These are phyloP conservation scores for Naematelia encephala DNA, from an alignment of 768 basidiomycete genomes.

Conservation along the genomic window DNA sequence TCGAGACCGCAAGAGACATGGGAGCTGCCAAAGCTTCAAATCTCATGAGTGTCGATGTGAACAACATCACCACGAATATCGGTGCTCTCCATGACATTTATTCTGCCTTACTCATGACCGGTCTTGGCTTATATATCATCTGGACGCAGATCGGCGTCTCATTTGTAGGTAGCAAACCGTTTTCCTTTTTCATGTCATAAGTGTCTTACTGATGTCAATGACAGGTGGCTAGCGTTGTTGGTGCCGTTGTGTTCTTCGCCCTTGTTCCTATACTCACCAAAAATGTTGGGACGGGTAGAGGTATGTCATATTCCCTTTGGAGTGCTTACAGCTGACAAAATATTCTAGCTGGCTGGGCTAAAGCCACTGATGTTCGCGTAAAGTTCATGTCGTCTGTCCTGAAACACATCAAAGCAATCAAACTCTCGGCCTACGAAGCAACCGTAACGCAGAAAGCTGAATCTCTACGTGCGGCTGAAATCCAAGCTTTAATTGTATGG, in stretches of 20 bases:
- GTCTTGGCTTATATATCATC: slow-evolving; percentile 20
- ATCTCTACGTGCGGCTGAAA: slow-evolving; percentile 9
- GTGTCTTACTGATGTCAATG: no score
- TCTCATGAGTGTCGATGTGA: slow-evolving; percentile 22
- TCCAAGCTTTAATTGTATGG: slow-evolving; percentile 3
- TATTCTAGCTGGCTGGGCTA: slow-evolving; percentile 9
- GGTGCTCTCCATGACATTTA: slow-evolving; percentile 7
- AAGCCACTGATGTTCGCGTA: slow-evolving; percentile 18
- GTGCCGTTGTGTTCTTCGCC: slow-evolving; percentile 19
- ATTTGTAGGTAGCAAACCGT: slow-evolving; percentile 26
- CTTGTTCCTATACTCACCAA: slow-evolving; percentile 6
- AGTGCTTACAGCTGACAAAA: not conserved
- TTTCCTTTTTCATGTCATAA: no score
- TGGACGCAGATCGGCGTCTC: slow-evolving; percentile 23
- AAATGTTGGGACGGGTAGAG: slow-evolving; percentile 1
- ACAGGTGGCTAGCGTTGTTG: slow-evolving; percentile 14
- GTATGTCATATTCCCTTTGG: not conserved
- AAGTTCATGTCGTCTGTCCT: slow-evolving; percentile 22
- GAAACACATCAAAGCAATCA: slow-evolving; percentile 24
- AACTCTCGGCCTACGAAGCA: slow-evolving; percentile 22
- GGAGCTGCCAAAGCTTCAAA: slow-evolving; percentile 25
- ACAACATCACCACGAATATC: slow-evolving; percentile 1
- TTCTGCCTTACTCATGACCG: slow-evolving; percentile 14
- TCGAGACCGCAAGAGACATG: slow-evolving; percentile 17
- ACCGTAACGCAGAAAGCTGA: slow-evolving; percentile 2